A percentile compares a stretch with the other conserved stretches of the same genome.
Conservation (phyloP, 306 rosid species). For the Vicia faba region DNA sequence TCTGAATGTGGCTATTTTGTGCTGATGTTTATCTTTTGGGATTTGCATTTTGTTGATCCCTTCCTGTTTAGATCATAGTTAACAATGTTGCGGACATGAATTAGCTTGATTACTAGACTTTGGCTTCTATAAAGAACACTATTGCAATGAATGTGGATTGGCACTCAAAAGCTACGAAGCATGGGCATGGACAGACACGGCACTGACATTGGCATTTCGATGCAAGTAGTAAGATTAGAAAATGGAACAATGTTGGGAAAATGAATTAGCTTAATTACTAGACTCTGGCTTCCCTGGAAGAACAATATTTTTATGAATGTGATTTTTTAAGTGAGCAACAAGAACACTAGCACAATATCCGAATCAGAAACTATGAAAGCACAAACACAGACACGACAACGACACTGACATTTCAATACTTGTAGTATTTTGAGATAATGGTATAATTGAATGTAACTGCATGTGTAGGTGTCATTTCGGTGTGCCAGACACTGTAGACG, state of each 20-base stretch:
- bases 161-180: background rate
- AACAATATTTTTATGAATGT: no score
- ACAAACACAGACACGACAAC: background rate
- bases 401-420: background rate
- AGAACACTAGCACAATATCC: no score
- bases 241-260: no score
- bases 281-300: no score
- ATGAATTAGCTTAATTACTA: no score
- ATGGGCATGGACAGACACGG: background rate
- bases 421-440: background rate
- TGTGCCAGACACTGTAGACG: background rate
- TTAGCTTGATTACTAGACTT: background rate
- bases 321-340: no score
- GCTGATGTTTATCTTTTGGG: conserved; percentile 3
- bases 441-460: background rate
- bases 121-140: background rate
- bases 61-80: background rate
- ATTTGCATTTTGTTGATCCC: background rate
- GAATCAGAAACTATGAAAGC: background rate
- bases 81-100: background rate
- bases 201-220: background rate
- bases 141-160: background rate
- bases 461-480: background rate
- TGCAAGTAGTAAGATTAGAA: background rate
- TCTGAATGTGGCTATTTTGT: conserved; percentile 1